Base-by-base conservation (phyloP, 495 filamentous ascomycete genomes). In the Pseudevernia furfuracea region DNA sequence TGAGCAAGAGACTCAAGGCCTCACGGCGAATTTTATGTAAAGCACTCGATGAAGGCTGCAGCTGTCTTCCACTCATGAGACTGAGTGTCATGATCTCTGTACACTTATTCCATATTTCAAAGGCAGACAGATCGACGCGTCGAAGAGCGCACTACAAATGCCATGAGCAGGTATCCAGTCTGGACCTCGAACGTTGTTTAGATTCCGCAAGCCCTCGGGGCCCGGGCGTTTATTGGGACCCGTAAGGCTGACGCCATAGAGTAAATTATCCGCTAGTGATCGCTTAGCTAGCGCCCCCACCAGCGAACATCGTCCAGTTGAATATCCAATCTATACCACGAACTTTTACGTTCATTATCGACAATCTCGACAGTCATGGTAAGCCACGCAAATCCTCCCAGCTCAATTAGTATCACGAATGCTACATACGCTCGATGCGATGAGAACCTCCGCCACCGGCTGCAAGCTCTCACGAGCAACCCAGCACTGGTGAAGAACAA, bases 281-380 rank as follows among this genome's bases (percentile, higher is more conserved):
- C 62, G 62, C 62, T 64, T 64, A 64, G 53, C 38, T 44, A 44
- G 52, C 30, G 52, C 52, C 36, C 52, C 52, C 52, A 55, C 52
- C 28, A 34, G 17, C 15, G 15, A 32, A 55, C 30, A 21, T n/a
- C 30, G 9, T n/a, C 7, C 21, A 5, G 11, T 53, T 4, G 6
- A 53, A 53, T 12, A 55, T 36, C 7, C 1, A 19, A 43, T 11
- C 10, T 19, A 43, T 6, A 17, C 32, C 15, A n/a, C 56, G 5
- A 25, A 38, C 25, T 19, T 28, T 59, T 14, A 49, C 30, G 8
- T 12, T 38, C 41, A 34, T 21, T 15, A 43, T 39, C 28, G 39
- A 49, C 23, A 41, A 58, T 21, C 32, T 64, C 55, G 32, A 52
- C 44, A 64, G 36, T 59, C 62, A 64, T 64, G 62, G 62, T 64